Base-by-base conservation (phyloP, 1,284 basidiomycete species). In the Ceratorhiza oryzae-sativae region DNA sequence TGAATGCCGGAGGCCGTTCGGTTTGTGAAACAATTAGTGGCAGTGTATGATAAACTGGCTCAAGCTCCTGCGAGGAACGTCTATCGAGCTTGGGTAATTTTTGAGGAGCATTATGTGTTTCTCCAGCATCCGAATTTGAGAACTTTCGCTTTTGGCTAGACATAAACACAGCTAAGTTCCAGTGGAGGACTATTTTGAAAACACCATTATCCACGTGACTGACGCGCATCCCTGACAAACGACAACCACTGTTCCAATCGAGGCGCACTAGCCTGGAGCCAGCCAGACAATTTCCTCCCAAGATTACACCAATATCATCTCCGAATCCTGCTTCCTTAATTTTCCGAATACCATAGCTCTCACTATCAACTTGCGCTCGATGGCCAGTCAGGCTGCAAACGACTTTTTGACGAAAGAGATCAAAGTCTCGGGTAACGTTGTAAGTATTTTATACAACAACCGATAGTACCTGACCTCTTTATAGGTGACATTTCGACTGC, bases 401-500 rank as follows among this genome's bases (percentile, higher is more conserved):
- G 65, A 70, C 20, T 70, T 70, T 30, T 53, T 70, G 13, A 70
- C 65, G 20, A 70, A 70, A 25, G 65, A 70, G 41, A 56, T 70
- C 12, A 70, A 58, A 41, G n/a, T 48, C 15, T 56, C 65, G 25
- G 58, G 58, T n/a, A 70, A 70, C 34, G 58, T 70, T 56, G 65
- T 70, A 34, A 34, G 65, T 46, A 42, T 32, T 9, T 13, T 20
- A 6, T 42, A 15, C 5, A 23, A 18, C 42, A 3, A n/a, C 2
- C 23, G 25, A 15, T 8, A 15, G 10, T 55, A 25, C 55, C 36
- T 53, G 56, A 6, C 56, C 13, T 20, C 8, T 20, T 18, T 32
- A 34, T 53, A 92, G 90, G 89, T 92, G 72, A 92, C 91, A 4
- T 92, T 86, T 78, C 85, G 90, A 42, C 87, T 86, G 3, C 82